Conservation (phyloP, 2,329 filamentous ascomycete genomes). For the Scortechinia acanthostroma region DNA sequence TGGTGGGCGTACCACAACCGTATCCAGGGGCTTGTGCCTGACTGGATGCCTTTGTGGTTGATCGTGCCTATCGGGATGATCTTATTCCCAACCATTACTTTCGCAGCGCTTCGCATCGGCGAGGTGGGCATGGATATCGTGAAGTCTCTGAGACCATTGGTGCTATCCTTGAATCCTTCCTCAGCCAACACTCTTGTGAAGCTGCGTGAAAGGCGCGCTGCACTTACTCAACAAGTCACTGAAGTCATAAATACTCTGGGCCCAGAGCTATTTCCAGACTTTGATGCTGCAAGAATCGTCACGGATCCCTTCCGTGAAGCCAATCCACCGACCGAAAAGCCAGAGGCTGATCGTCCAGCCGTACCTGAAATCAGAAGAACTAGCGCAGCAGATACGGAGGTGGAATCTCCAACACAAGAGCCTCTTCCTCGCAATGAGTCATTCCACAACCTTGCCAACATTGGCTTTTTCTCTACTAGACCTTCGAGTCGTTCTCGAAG, state of each 20-base stretch:
- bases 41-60: constrained; percentile 72
- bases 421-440: constrained; percentile 78
- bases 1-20: constrained; percentile 76
- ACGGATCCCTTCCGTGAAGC: constrained; percentile 36
- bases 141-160: constrained; percentile 83
- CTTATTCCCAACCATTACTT: constrained; percentile 81
- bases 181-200: constrained; percentile 78
- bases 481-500: constrained; percentile 74
- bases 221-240: constrained; percentile 76
- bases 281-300: constrained; percentile 69
- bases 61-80: constrained; percentile 70
- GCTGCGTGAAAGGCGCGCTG: constrained; percentile 64
- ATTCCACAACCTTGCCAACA: constrained; percentile 79
- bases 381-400: constrained; percentile 26
- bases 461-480: constrained; percentile 84
- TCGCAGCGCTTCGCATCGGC: constrained; percentile 86
- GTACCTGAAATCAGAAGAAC: constrained; percentile 36
- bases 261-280: constrained; percentile 95
- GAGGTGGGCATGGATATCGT: constrained; percentile 98
- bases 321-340: constrained; percentile 19
- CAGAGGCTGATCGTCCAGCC: constrained; percentile 11
- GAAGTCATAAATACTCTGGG: constrained; percentile 90
- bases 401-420: constrained; percentile 24
- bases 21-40: constrained; percentile 73
- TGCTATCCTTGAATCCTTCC: constrained; percentile 77